phyloP scores from a whole-genome alignment of 2,329 filamentous ascomycete genomes.

The Mollisiaceae sp. region DNA sequence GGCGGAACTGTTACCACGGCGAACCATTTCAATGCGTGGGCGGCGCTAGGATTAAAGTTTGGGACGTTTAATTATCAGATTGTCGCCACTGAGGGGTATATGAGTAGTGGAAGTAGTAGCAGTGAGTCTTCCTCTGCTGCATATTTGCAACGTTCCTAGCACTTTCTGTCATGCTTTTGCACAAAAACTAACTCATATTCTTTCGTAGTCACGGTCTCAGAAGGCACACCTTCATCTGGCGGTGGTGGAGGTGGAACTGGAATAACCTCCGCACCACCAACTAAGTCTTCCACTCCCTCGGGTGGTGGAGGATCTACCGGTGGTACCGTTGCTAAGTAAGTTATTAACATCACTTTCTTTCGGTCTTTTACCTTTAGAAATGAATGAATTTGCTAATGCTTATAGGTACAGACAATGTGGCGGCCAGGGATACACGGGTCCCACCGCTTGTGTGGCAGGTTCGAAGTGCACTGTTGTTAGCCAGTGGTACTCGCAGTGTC shows the following conservation, averaged over 20 bases:
- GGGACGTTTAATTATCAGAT: slow-evolving; percentile 57
- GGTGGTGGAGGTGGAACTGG: neutral
- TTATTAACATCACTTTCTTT: no score
- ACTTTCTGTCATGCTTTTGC: neutral
- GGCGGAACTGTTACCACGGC: slow-evolving; percentile 54
- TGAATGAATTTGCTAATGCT: no score
- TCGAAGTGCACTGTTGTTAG: neutral
- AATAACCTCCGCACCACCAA: neutral
- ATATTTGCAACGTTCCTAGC: neutral
- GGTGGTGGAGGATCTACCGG: neutral
- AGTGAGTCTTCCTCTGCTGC: neutral
- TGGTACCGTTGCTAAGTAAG: neutral
- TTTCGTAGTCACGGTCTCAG: slow-evolving; percentile 2
- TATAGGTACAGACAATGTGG: neutral
- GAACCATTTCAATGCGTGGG: slow-evolving; percentile 60
- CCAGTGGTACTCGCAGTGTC: neutral
- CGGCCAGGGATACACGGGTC: neutral
- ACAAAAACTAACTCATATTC: neutral
- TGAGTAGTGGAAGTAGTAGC: slow-evolving; percentile 4
- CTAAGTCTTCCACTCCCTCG: neutral
- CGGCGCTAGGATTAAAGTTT: slow-evolving; percentile 49
- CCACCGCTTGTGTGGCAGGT: neutral
- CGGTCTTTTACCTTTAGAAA: no score
- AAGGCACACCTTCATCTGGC: neutral
- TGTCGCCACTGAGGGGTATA: slow-evolving; percentile 39